Evolutionary conservation across 495 filamentous ascomycete genomes (phyloP), one percentile per base, ranked within the genome.

Genomic region (Oidiodendron maius): DNA sequence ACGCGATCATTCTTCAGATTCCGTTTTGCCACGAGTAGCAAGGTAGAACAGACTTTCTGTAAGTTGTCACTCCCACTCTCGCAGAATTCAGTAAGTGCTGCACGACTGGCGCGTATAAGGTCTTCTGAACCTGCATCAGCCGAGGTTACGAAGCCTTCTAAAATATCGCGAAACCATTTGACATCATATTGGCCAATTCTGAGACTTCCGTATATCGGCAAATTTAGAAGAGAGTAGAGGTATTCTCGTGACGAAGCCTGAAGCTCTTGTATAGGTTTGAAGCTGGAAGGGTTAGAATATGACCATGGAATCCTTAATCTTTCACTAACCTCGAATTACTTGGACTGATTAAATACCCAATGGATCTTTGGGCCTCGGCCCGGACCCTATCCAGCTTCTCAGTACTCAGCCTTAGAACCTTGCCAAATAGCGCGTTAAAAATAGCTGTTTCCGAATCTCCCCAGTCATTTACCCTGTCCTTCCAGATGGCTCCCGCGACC

Each of bases 361-460:
- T 42, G 3, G 71, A 64, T 22, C 61, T 58, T 46, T 77, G 71
- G 2, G 89, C 90, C 56, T 82, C 78, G 2, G 77, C 62, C 30
- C 93, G 78, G 24, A 97, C 80, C 49, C 89, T 85, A 60, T 98
- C 93, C 3, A 96, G 73, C 61, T 94, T 95, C 64, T 97, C 93
- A 0, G 83, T 76, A 17, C 87, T 81, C 21, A 96, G 66, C 10
- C 89, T 74, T 40, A 83, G 71, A 8, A 95, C 67, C 35, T 64
- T 62, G 10, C 48, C 28, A 36, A 54, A 51, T 40, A 66, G 54
- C 18, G 50, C 44, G 10, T 57, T 49, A 21, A 50, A 46, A 0
- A 52, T 21, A 22, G 24, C 6, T 6, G 12, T 17, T 25, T 36
- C 26, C 25, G 24, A 8, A 13, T 49, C n/a, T 6, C 16, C 20